Percentiles rank a stretch among this genome's conserved stretches.
Conservation (phyloP, 805 yeast species). For the Diddensiella caesifluorescens region DNA sequence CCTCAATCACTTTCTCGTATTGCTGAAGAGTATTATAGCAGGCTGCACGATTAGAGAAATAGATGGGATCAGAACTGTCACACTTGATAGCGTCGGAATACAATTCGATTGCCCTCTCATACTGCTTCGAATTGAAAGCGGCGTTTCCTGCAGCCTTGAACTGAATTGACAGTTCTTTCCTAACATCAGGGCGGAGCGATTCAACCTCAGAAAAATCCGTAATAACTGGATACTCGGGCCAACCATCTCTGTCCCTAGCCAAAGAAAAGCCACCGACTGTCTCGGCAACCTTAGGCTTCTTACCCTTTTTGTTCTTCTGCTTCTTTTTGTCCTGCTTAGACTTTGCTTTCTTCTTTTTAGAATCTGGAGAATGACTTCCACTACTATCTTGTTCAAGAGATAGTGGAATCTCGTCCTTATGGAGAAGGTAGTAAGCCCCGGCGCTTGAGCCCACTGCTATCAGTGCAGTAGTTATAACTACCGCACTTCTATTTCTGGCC, state of each 20-base stretch:
- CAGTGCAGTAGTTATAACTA: constrained; percentile 58
- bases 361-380: neutral
- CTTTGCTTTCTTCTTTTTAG: constrained; percentile 5
- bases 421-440: constrained; percentile 38
- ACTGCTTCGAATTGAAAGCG: constrained; percentile 64
- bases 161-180: constrained; percentile 55
- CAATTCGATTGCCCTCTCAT: constrained; percentile 67
- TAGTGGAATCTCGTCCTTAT: neutral
- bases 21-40: constrained; percentile 81
- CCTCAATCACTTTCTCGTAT: constrained; percentile 78
- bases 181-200: constrained; percentile 22
- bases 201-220: constrained; percentile 24
- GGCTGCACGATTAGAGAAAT: constrained; percentile 93
- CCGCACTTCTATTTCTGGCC: constrained; percentile 54
- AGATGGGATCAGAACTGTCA: constrained; percentile 72
- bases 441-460: constrained; percentile 62
- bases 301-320: constrained; percentile 19
- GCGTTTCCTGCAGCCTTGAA: constrained; percentile 89
- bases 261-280: constrained; percentile 14
- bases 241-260: constrained; percentile 19
- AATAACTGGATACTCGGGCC: constrained; percentile 34
- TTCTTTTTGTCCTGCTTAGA: constrained; percentile 16
- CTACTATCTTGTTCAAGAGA: neutral
- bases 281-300: constrained; percentile 15
- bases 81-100: constrained; percentile 74